Evolutionary conservation across 352 stramenopile species (phyloP).

Genomic region (Aphanomyces astaci): DNA sequence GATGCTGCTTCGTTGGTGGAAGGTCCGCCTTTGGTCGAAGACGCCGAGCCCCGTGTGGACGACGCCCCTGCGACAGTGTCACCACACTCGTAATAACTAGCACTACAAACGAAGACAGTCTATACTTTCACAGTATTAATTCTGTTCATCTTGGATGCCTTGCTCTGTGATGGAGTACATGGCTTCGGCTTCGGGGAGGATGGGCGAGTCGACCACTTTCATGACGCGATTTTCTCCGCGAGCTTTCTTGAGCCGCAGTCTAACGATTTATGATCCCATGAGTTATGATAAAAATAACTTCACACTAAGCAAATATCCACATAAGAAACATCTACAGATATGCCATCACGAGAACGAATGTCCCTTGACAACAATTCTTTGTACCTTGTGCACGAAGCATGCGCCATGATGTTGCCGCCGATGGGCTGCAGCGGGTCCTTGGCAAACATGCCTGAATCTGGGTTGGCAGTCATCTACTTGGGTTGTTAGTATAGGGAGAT

Average conservation of each 20-base stretch:
- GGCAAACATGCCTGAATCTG: constrained; percentile 85
- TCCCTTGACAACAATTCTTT: too few relatives aligned
- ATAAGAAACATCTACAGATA: too few relatives aligned
- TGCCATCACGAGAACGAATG: too few relatives aligned
- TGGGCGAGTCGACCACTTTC: constrained; percentile 95
- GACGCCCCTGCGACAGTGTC: too few relatives aligned
- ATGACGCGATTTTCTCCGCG: constrained; percentile 98
- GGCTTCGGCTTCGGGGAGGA: constrained; percentile 95
- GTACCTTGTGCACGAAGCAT: constrained; percentile 77
- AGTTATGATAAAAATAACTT: too few relatives aligned
- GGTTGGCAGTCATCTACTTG: constrained; percentile 85
- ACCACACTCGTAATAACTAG: too few relatives aligned
- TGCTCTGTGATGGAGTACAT: constrained; percentile 96
- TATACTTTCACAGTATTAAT: constrained; percentile 42
- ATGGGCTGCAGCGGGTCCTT: constrained; percentile 87
- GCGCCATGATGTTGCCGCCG: constrained; percentile 86
- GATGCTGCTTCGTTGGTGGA: too few relatives aligned
- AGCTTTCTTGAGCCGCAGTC: constrained; percentile 92
- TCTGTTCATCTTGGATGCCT: constrained; percentile 89
- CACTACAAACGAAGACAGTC: too few relatives aligned
- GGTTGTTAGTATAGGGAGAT: too few relatives aligned
- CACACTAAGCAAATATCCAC: too few relatives aligned
- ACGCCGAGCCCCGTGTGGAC: too few relatives aligned
- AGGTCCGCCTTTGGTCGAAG: too few relatives aligned
- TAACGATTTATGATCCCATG: constrained; percentile 25